These are phyloP conservation scores for Aspergillus sojae DNA, from an alignment of 2,329 filamentous ascomycete species.

Conservation along the genomic window DNA sequence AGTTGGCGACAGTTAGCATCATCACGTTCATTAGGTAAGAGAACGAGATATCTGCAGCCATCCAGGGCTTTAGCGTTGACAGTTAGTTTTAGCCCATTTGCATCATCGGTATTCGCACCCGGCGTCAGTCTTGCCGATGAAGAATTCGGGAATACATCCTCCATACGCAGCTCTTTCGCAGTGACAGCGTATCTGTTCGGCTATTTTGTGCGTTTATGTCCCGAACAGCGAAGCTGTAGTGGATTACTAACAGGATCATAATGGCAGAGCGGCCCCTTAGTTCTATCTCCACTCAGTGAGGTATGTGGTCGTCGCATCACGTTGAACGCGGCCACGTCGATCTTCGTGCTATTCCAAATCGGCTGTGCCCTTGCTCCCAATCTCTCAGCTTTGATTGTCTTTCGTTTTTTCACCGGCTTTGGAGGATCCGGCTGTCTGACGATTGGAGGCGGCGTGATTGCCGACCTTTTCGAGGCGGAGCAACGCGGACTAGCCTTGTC, in stretches of 20 bases:
- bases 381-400: constrained; percentile 14
- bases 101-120: constrained; percentile 17
- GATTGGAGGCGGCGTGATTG: constrained; percentile 17
- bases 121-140: constrained; percentile 6
- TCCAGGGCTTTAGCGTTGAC: neutral
- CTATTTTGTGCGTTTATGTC: constrained; percentile 13
- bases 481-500: constrained; percentile 30
- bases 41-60: too few relatives aligned
- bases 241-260: neutral
- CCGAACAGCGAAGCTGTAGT: too few relatives aligned
- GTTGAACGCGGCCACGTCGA: constrained; percentile 5
- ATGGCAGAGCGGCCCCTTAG: constrained; percentile 10
- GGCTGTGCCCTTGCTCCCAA: constrained; percentile 18
- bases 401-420: constrained; percentile 19
- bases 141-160: constrained; percentile 12
- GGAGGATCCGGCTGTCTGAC: constrained; percentile 17
- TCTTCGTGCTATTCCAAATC: constrained; percentile 17
- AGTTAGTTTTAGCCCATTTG: constrained; percentile 10
- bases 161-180: constrained; percentile 5
- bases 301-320: constrained; percentile 12
- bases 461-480: constrained; percentile 30
- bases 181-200: constrained; percentile 17
- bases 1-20: constrained; percentile 12
- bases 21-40: constrained; percentile 18
- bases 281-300: constrained; percentile 16